Percentiles rank a stretch among this genome's conserved stretches.
Evolutionary conservation across 2,329 filamentous ascomycete genomes (phyloP).

Genomic region (Dichotomopilus funicola): DNA sequence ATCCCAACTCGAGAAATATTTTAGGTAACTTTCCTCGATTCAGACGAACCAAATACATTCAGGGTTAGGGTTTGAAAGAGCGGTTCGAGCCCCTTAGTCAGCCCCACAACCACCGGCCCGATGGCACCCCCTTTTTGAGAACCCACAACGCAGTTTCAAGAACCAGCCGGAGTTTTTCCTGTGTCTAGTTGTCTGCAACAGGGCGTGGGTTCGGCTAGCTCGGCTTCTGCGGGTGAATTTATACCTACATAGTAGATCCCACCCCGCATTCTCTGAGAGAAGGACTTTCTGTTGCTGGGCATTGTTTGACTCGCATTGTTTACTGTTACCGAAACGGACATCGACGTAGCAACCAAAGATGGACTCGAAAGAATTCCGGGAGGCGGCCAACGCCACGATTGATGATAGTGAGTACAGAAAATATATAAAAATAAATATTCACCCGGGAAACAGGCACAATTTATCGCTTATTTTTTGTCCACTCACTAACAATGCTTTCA

Average conservation of each 20-base stretch:
- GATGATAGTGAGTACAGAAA: conserved; percentile 24
- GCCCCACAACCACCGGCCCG: neutral
- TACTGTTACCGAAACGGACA: neutral
- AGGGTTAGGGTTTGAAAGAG: conserved; percentile 1
- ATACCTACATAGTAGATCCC: no score
- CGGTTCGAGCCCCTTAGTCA: neutral
- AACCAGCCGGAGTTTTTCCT: no score
- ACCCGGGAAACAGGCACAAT: neutral
- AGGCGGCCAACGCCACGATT: conserved; percentile 23
- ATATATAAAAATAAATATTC: neutral
- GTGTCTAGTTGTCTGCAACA: no score
- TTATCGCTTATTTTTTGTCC: neutral
- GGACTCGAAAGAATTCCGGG: conserved; percentile 22
- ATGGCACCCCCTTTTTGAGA: neutral
- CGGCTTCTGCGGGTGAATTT: no score
- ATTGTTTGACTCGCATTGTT: neutral
- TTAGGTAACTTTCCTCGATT: no score
- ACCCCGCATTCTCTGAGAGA: no score
- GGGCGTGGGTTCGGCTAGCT: no score
- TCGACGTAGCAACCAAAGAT: conserved; percentile 10
- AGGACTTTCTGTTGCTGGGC: no score
- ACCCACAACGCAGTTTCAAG: neutral
- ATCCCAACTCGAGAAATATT: no score
- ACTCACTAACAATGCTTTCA: neutral
- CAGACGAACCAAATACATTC: no score